Percentiles rank a stretch among this genome's conserved stretches.
These are phyloP conservation scores for Lactifluus echinatus DNA, from an alignment of 768 basidiomycete species.

Conservation along the genomic window DNA sequence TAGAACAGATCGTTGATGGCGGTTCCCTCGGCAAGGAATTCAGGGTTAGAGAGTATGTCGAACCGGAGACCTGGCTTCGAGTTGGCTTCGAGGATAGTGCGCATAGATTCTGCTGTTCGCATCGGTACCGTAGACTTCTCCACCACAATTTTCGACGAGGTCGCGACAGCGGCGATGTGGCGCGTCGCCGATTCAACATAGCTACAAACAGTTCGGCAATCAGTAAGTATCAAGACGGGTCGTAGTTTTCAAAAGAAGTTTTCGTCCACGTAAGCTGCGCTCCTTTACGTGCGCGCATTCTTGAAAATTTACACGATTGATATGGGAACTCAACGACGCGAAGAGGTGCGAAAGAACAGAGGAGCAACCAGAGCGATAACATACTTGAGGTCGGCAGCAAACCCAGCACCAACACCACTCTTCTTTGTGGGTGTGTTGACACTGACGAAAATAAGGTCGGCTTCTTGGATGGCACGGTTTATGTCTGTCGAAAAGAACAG, in stretches of 20 bases:
- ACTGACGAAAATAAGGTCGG: slow-evolving; percentile 96
- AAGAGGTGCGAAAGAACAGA: neutral
- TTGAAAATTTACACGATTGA: neutral
- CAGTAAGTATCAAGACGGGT: neutral
- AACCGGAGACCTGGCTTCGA: slow-evolving; percentile 86
- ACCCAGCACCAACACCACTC: slow-evolving; percentile 93
- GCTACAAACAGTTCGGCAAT: slow-evolving; percentile 34
- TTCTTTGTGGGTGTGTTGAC: slow-evolving; percentile 99
- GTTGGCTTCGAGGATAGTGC: slow-evolving; percentile 97
- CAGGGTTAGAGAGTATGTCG: slow-evolving; percentile 98
- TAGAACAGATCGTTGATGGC: slow-evolving; percentile 82
- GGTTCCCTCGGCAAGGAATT: slow-evolving; percentile 98
- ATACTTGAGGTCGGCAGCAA: slow-evolving; percentile 96
- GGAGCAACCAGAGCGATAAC: slow-evolving; percentile 25
- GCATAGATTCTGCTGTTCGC: slow-evolving; percentile 98
- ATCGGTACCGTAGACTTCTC: slow-evolving; percentile 99
- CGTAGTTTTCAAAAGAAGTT: neutral
- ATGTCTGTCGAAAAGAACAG: slow-evolving; percentile 96
- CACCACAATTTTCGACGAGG: slow-evolving; percentile 92
- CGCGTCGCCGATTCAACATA: slow-evolving; percentile 97
- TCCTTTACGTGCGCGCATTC: neutral
- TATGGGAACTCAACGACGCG: neutral
- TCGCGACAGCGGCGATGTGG: slow-evolving; percentile 87
- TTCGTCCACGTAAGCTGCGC: neutral
- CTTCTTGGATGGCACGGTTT: slow-evolving; percentile 85